These are phyloP conservation scores for Phoma sp. DNA, from an alignment of 2,329 filamentous ascomycete genomes.

Conservation along the genomic window DNA sequence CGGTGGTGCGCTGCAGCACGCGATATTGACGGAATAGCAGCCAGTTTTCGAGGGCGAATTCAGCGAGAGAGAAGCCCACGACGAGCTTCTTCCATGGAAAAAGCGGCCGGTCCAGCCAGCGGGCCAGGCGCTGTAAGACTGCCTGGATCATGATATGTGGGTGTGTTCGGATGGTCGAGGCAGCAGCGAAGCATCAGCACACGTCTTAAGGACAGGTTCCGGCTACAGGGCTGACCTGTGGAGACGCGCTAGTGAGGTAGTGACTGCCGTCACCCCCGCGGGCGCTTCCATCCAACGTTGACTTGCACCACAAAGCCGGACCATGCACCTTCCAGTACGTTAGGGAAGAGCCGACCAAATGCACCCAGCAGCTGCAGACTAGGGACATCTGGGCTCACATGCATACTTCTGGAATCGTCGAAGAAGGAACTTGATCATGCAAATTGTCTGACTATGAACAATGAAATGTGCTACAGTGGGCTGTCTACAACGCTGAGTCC, in stretches of 20 bases:
- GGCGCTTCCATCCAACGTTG: neutral
- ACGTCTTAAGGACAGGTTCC: constrained; percentile 34
- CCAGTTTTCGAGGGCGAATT: constrained; percentile 89
- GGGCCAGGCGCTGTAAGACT: constrained; percentile 69
- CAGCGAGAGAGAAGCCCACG: constrained; percentile 88
- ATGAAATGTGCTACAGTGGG: too few species aligned
- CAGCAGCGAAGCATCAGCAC: neutral
- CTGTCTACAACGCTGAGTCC: too few species aligned
- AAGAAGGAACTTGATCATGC: too few species aligned
- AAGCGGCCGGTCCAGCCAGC: constrained; percentile 84
- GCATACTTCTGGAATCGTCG: too few species aligned
- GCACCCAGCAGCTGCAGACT: too few species aligned
- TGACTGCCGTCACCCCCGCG: constrained; percentile 1
- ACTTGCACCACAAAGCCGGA: too few species aligned
- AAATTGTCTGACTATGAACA: too few species aligned
- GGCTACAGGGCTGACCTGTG: constrained; percentile 21
- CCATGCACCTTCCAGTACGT: too few species aligned
- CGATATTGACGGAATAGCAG: constrained; percentile 89
- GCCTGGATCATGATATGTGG: constrained; percentile 44
- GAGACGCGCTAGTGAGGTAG: constrained; percentile 1
- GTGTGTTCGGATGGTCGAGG: constrained; percentile 6
- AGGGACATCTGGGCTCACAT: too few species aligned
- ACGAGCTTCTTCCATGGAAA: constrained; percentile 99
- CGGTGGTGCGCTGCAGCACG: constrained; percentile 77
- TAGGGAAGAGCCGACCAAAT: too few species aligned